Evolutionary conservation across 2,329 filamentous ascomycete species (phyloP), one percentile per base, ranked within the genome.

Genomic region (Exophiala mesophila): DNA sequence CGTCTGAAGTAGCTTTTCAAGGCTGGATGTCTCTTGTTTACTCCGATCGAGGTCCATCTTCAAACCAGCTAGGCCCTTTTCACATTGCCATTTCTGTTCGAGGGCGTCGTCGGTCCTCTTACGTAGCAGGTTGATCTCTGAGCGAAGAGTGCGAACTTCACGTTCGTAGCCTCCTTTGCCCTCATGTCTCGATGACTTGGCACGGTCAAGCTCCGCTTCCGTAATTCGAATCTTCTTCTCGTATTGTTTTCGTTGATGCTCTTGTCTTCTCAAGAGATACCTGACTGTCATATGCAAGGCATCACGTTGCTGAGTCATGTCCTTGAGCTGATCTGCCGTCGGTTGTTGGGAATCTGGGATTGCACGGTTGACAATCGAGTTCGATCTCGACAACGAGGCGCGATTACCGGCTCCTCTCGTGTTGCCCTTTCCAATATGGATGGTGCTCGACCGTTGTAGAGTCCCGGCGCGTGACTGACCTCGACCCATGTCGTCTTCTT

Each of bases 21-120:
- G 74, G n/a, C 85, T 85, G 29, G 78, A 72, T 20, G 94, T 94
- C 67, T 98, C 92, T 61, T 92, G 85, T 63, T 96, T 88, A 18
- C 92, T 89, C 49, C 89, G 85, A 64, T 97, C 92, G 30, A 98
- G 78, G 59, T 97, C 90, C 85, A 95, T 96, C 69, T 95, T 94
- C 43, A 97, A 69, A 41, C 89, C 88, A 39, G 80, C 77, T 2
- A 97, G 71, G 13, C 88, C 88, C 66, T 94, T 94, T 66, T 96
- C 90, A 49, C 89, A 90, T 60, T 94, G 85, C 83, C 87, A 97
- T 65, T 97, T 97, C 58, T 94, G 86, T 59, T 95, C 88, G 10
- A 97, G 76, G 12, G 90, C 90, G 52, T 97, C 90, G 57, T 98
- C 90, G 20, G 90, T 90, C 40, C 92, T 81, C 49, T 83, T 83